A percentile compares a stretch with the other conserved stretches of the same genome.
Conservation (phyloP, 179 eudicot species). For the Spergularia azorica region DNA sequence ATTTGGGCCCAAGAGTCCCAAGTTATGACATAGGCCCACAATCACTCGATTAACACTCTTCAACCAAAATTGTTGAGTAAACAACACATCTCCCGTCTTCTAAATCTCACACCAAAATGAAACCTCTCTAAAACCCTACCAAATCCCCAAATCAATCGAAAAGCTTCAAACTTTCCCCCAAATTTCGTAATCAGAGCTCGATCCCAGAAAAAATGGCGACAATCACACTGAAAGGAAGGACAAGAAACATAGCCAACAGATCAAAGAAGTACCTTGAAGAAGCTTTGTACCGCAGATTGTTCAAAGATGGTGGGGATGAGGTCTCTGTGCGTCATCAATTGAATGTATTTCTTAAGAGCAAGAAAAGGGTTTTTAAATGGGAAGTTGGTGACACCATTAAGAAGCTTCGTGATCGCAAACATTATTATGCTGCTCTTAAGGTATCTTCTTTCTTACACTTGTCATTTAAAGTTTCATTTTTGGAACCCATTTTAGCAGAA, state of each 20-base stretch:
- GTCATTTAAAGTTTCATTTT: background rate
- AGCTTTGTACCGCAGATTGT: constrained; percentile 64
- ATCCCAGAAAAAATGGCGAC: constrained; percentile 29
- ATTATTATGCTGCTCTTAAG: constrained; percentile 82
- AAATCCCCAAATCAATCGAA: background rate
- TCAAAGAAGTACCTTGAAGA: constrained; percentile 79
- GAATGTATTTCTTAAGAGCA: constrained; percentile 61
- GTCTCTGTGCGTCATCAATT: constrained; percentile 55
- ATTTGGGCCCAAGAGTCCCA: no score
- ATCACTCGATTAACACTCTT: no score
- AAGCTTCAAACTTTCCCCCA: background rate
- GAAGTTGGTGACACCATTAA: constrained; percentile 84
- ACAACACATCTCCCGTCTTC: background rate
- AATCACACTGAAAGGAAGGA: constrained; percentile 40
- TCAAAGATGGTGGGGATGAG: constrained; percentile 76
- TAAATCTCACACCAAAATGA: background rate
- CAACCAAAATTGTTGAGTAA: no score
- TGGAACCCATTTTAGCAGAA: background rate
- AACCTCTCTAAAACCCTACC: constrained; percentile 29
- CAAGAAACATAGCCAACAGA: constrained; percentile 57
- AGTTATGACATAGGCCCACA: no score
- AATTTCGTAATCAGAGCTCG: background rate
- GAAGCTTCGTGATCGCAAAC: constrained; percentile 75
- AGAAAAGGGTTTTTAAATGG: constrained; percentile 80
- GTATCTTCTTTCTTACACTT: constrained; percentile 28